Percentiles rank a stretch among this genome's conserved stretches.
phyloP scores from a whole-genome alignment of 2,329 filamentous ascomycete species.

The Phaeosphaeriaceae sp. region DNA sequence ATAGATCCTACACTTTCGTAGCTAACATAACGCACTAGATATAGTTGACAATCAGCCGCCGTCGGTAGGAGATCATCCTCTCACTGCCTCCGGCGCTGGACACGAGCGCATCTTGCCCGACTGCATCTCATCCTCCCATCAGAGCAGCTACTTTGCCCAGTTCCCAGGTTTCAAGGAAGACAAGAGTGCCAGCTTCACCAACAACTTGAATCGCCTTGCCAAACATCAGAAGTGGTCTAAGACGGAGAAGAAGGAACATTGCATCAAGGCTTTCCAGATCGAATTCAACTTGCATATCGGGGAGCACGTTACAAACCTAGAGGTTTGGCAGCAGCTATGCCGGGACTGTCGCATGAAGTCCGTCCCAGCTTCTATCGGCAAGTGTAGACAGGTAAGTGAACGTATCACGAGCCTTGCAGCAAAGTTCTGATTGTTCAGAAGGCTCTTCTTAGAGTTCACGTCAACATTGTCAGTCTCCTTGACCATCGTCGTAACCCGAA shows the following conservation, averaged over 20 bases:
- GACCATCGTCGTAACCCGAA: conserved; percentile 16
- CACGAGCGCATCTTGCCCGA: background rate
- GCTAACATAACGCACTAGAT: background rate
- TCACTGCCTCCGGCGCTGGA: background rate
- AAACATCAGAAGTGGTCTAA: conserved; percentile 19
- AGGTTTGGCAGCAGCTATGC: conserved; percentile 33
- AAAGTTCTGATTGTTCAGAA: conserved; percentile 1
- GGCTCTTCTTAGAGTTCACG: conserved; percentile 12
- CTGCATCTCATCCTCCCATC: background rate
- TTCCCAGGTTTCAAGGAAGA: conserved; percentile 19
- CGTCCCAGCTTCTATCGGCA: conserved; percentile 22
- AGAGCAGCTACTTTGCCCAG: conserved; percentile 2
- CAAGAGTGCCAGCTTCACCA: conserved; percentile 8
- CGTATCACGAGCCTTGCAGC: background rate
- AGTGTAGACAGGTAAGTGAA: conserved; percentile 32
- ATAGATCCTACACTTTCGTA: background rate
- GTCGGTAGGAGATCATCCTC: background rate
- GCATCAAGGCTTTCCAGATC: conserved; percentile 11
- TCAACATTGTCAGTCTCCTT: conserved; percentile 26
- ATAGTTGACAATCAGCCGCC: background rate
- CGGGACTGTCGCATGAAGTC: conserved; percentile 18
- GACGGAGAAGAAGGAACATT: conserved; percentile 7
- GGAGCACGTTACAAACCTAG: conserved; percentile 14
- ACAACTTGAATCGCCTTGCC: conserved; percentile 22
- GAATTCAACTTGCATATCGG: conserved; percentile 23